phyloP scores from a whole-genome alignment of 352 stramenopile species.

The Pythium aquatile region DNA sequence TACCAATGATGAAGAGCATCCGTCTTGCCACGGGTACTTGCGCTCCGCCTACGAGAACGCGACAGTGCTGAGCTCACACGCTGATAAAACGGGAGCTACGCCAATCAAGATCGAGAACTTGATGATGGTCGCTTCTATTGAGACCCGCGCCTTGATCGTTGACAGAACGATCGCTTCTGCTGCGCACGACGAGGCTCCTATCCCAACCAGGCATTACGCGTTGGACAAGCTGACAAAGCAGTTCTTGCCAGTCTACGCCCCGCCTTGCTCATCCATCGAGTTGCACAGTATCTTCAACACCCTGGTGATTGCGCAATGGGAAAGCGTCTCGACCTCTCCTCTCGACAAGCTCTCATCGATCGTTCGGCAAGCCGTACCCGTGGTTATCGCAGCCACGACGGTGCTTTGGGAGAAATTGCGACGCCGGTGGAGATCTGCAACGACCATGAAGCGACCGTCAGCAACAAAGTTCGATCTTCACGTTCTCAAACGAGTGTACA shows the following conservation, averaged over 20 bases:
- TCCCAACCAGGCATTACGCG: constrained; percentile 19
- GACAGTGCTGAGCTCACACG: constrained; percentile 15
- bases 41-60: constrained; percentile 24
- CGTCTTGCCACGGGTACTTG: constrained; percentile 27
- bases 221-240: constrained; percentile 26
- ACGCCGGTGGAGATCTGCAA: neutral
- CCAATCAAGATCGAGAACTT: constrained; percentile 27
- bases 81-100: constrained; percentile 1
- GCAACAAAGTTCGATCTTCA: constrained; percentile 37
- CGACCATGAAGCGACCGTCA: neutral
- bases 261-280: constrained; percentile 12
- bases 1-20: constrained; percentile 22
- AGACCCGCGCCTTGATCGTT: constrained; percentile 1
- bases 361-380: constrained; percentile 14
- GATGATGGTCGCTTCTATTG: constrained; percentile 35
- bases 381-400: constrained; percentile 31
- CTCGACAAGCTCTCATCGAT: constrained; percentile 17
- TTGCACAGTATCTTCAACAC: constrained; percentile 28
- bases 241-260: constrained; percentile 27
- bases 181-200: neutral
- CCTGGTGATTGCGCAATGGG: constrained; percentile 23
- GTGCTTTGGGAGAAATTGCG: constrained; percentile 57
- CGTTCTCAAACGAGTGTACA: constrained; percentile 46
- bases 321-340: constrained; percentile 11
- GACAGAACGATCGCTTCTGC: neutral